Conservation (phyloP, 805 yeast genomes). For the Candida insectorum region DNA sequence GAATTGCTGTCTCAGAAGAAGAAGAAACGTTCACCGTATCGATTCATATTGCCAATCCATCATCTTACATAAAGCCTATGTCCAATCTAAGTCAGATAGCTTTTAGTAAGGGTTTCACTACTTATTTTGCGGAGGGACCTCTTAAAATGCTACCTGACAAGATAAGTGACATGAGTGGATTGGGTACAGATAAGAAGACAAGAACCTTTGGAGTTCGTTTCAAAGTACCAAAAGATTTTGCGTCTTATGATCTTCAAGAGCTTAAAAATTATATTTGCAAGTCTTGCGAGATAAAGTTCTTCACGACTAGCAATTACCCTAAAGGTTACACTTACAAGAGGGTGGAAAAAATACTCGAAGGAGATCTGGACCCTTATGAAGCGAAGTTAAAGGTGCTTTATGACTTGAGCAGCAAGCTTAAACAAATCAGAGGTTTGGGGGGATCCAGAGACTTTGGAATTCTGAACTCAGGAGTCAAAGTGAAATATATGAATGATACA, state of each 20-base stretch:
- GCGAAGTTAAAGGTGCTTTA: slow-evolving; percentile 25
- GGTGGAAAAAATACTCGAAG: slow-evolving; percentile 43
- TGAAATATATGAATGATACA: background rate
- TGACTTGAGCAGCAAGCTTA: slow-evolving; percentile 23
- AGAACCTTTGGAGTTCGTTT: slow-evolving; percentile 43
- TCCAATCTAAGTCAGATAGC: slow-evolving; percentile 53
- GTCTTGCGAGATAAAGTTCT: slow-evolving; percentile 20
- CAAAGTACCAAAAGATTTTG: slow-evolving; percentile 13
- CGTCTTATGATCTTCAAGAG: slow-evolving; percentile 5
- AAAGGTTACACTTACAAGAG: slow-evolving; percentile 53
- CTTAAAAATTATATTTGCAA: slow-evolving; percentile 15
- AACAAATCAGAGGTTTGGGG: slow-evolving; percentile 16
- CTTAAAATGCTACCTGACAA: slow-evolving; percentile 68
- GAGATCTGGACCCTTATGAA: slow-evolving; percentile 20
- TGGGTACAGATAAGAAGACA: slow-evolving; percentile 42
- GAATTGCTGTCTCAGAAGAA: slow-evolving; percentile 56
- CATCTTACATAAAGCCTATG: slow-evolving; percentile 52
- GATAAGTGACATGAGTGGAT: slow-evolving; percentile 49
- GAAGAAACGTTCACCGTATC: slow-evolving; percentile 34
- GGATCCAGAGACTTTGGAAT: slow-evolving; percentile 13
- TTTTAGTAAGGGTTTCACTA: slow-evolving; percentile 56
- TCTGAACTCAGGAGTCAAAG: slow-evolving; percentile 1
- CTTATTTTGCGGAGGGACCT: slow-evolving; percentile 67
- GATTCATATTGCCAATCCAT: slow-evolving; percentile 86
- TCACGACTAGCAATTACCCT: slow-evolving; percentile 27